phyloP scores from a whole-genome alignment of 2,329 filamentous ascomycete species.

The Xylariomycetidae sp. region DNA sequence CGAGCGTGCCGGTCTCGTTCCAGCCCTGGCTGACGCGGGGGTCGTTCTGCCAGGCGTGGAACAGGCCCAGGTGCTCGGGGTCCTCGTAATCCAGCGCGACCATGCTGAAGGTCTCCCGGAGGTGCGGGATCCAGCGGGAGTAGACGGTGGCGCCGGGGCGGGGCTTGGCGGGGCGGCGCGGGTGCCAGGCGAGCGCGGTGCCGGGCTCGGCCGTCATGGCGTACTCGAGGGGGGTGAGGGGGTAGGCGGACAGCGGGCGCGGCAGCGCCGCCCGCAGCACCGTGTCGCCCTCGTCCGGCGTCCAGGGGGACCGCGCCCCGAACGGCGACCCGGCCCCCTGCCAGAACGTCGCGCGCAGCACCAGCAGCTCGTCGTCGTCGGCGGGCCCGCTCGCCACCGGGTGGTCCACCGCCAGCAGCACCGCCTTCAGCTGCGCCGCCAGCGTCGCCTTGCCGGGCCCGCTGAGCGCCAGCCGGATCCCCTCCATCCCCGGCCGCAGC shows the following conservation, averaged over 20 bases:
- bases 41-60: slow-evolving; percentile 80
- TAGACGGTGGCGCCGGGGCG: slow-evolving; percentile 65
- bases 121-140: slow-evolving; percentile 71
- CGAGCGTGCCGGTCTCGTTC: slow-evolving; percentile 72
- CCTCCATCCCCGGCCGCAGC: slow-evolving; percentile 40
- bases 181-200: slow-evolving; percentile 49
- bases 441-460: slow-evolving; percentile 31
- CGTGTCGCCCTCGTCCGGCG: slow-evolving; percentile 33
- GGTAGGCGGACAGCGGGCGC: slow-evolving; percentile 38
- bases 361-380: slow-evolving; percentile 30
- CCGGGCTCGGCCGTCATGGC: slow-evolving; percentile 33
- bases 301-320: slow-evolving; percentile 58
- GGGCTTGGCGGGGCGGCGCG: slow-evolving; percentile 66
- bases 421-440: slow-evolving; percentile 35
- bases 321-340: slow-evolving; percentile 64
- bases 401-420: slow-evolving; percentile 44
- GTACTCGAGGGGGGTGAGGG: slow-evolving; percentile 43
- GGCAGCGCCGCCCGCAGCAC: slow-evolving; percentile 17
- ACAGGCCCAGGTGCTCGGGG: slow-evolving; percentile 58
- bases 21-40: slow-evolving; percentile 73
- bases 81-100: slow-evolving; percentile 64
- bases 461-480: slow-evolving; percentile 39
- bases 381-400: slow-evolving; percentile 28
- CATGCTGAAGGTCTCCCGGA: slow-evolving; percentile 72
- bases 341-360: slow-evolving; percentile 57